Evolutionary conservation across 2,329 filamentous ascomycete genomes (phyloP), one percentile per base, ranked within the genome.

Genomic region (Stachybotrys chartarum): DNA sequence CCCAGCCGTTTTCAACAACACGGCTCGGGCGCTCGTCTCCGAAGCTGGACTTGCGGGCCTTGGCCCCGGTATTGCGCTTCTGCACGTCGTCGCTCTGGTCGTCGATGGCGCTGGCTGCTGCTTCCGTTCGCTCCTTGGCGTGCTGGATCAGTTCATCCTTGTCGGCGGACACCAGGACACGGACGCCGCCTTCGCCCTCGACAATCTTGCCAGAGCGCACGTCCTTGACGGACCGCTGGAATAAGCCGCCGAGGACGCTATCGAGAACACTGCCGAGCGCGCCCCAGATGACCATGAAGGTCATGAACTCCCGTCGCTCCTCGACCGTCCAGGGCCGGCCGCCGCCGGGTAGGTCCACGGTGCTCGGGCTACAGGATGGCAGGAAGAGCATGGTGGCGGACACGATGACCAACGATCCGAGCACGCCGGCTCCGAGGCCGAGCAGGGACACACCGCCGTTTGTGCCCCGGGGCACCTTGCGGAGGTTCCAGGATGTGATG

Each of bases 181-280:
- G 79, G 50, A 75, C 74, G 47, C 91, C 91, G 18, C 91, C 91
- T 54, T 85, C 84, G 3, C 91, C 93, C 70, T 97, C 93, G 11
- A 99, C 85, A 46, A 97, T 85, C 75, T 91, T 96, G 32, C 92
- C 92, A 1, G 84, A 89, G 52, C 87, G 81, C 53, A 87, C 83
- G 66, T 99, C 94, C 32, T 87, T 83, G 5, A 99, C 92, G 52
- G 89, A 95, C 44, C 87, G 85, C 73, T 97, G 94, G 54, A 96
- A 78, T 58, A 91, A 71, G 0, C 89, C 93, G 6, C 94, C 94
- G 0, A 99, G 80, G 5, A 96, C 71, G 59, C 91, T 96, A 71
- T 99, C 94, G 7, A 97, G 72, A 0, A 97, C 70, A 64, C 89
- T 96, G 3, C 94, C 94, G 17, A 89, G 68, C 6, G 86, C 74